A percentile compares a stretch with the other conserved stretches of the same genome.
Evolutionary conservation across 371 early-diverging fungal species (phyloP).

Genomic region (Mucor irregularis): DNA sequence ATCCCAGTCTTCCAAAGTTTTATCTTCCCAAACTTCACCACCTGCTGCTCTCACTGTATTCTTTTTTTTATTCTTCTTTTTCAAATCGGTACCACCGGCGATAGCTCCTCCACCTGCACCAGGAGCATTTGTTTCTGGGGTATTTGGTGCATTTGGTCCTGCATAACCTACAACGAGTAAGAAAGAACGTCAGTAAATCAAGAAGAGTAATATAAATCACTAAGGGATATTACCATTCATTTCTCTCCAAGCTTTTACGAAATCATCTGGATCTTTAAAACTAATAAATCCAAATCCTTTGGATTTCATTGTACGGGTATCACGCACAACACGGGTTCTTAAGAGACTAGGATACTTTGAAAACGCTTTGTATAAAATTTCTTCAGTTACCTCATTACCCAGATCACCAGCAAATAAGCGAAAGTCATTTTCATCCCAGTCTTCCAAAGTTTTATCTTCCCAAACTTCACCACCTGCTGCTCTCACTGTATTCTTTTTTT

Average conservation of each 20-base stretch:
- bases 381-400: slow-evolving; percentile 88
- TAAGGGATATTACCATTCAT: slow-evolving; percentile 77
- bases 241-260: slow-evolving; percentile 82
- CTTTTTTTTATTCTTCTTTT: slow-evolving; percentile 56
- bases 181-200: no score
- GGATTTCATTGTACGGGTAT: slow-evolving; percentile 77
- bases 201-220: no score
- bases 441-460: slow-evolving; percentile 88
- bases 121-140: neutral
- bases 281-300: slow-evolving; percentile 85
- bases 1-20: slow-evolving; percentile 90
- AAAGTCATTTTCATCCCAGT: slow-evolving; percentile 92
- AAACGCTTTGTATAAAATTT: slow-evolving; percentile 75
- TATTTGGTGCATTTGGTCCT: neutral
- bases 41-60: slow-evolving; percentile 80
- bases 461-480: slow-evolving; percentile 93
- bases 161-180: no score
- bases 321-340: slow-evolving; percentile 78
- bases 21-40: slow-evolving; percentile 95
- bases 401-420: slow-evolving; percentile 87
- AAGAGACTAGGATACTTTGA: slow-evolving; percentile 77
- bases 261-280: slow-evolving; percentile 84
- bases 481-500: slow-evolving; percentile 67
- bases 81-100: no score
- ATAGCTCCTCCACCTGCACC: neutral